These are phyloP conservation scores for Hyphopichia homilentoma DNA, from an alignment of 805 yeast genomes.

Conservation along the genomic window DNA sequence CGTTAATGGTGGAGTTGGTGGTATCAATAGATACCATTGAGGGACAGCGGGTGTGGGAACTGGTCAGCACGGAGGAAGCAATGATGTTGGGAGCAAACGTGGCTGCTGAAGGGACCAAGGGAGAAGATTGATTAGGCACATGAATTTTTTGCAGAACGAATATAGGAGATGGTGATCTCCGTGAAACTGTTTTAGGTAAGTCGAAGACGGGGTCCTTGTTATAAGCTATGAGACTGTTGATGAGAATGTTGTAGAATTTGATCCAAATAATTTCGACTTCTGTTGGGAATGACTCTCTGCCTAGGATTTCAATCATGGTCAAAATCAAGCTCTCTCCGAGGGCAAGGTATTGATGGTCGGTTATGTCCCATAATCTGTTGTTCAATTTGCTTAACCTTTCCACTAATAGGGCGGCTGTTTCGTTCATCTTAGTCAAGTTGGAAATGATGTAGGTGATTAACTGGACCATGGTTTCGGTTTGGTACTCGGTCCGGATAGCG, in stretches of 20 bases:
- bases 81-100: too few species aligned
- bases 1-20: not conserved
- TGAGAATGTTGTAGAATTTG: conserved; percentile 6
- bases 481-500: conserved; percentile 10
- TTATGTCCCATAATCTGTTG: conserved; percentile 15
- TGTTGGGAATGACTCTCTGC: conserved; percentile 6
- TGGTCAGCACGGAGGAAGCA: too few species aligned
- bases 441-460: conserved; percentile 12
- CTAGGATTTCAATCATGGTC: conserved; percentile 7
- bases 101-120: not conserved
- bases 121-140: not conserved
- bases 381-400: conserved; percentile 11
- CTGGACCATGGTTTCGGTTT: conserved; percentile 13
- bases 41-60: too few species aligned
- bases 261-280: conserved; percentile 9
- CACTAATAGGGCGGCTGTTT: conserved; percentile 8
- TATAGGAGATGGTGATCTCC: not conserved
- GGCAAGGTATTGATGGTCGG: conserved; percentile 7
- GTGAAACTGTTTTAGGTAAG: not conserved
- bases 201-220: conserved; percentile 7
- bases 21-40: too few species aligned
- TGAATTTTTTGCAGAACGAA: too few species aligned
- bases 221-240: conserved; percentile 2
- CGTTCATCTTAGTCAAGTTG: conserved; percentile 8
- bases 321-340: conserved; percentile 16